A percentile compares a stretch with the other conserved stretches of the same genome.
phyloP scores from a whole-genome alignment of 495 filamentous ascomycete genomes.

The Neurospora terricola region DNA sequence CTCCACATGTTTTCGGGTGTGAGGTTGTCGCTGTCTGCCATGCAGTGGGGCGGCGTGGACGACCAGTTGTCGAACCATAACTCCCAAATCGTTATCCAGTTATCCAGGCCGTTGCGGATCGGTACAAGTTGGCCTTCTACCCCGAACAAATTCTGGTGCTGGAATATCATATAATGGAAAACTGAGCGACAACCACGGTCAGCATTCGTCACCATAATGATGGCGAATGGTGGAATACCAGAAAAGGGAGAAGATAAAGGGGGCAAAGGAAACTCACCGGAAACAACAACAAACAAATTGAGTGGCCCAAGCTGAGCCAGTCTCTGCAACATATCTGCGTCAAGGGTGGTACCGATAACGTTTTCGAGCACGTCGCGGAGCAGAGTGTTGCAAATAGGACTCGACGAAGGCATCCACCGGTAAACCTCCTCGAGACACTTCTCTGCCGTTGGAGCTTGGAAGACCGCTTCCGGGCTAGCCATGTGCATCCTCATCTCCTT shows the following conservation, averaged over 20 bases:
- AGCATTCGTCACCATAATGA: background rate
- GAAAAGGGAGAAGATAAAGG: background rate
- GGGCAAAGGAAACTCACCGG: slow-evolving; percentile 11
- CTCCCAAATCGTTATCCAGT: slow-evolving; percentile 23
- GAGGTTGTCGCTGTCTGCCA: slow-evolving; percentile 8
- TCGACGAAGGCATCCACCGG: slow-evolving; percentile 12
- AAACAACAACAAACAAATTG: slow-evolving; percentile 22
- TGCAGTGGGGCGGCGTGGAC: slow-evolving; percentile 8
- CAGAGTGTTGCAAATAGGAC: slow-evolving; percentile 13
- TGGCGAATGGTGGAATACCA: no score
- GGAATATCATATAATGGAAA: slow-evolving; percentile 25
- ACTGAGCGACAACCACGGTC: slow-evolving; percentile 4
- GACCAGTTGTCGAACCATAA: slow-evolving; percentile 10
- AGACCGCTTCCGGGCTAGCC: slow-evolving; percentile 21
- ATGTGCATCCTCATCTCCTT: slow-evolving; percentile 26
- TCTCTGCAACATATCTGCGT: slow-evolving; percentile 4
- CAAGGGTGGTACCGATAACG: slow-evolving; percentile 9
- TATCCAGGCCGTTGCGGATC: slow-evolving; percentile 18
- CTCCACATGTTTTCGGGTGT: slow-evolving; percentile 17
- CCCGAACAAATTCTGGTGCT: slow-evolving; percentile 21
- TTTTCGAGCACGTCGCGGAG: slow-evolving; percentile 21
- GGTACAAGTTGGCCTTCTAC: slow-evolving; percentile 21
- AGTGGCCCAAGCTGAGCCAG: slow-evolving; percentile 18
- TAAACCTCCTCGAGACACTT: slow-evolving; percentile 17
- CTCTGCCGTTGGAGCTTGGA: slow-evolving; percentile 16